Evolutionary conservation across 352 stramenopile species (phyloP).

Genomic region (Pythium biforme): DNA sequence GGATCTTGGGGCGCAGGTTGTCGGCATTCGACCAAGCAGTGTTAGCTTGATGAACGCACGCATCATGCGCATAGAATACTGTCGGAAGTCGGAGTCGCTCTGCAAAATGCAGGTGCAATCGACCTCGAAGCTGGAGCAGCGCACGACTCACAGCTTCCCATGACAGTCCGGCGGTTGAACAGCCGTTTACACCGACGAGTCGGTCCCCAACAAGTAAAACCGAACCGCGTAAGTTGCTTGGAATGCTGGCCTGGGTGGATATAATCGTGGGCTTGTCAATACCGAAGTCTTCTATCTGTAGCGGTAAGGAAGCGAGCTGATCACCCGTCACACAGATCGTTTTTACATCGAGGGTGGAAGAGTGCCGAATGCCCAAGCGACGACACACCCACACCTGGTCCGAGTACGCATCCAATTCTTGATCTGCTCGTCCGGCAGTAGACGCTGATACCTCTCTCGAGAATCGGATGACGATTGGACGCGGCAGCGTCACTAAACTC

Average conservation of each 20-base stretch:
- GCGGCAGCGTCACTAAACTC: slow-evolving; percentile 57
- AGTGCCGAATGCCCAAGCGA: neutral
- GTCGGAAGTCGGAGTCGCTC: slow-evolving; percentile 27
- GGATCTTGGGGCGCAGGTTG: slow-evolving; percentile 43
- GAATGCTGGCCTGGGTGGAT: neutral
- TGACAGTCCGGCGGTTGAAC: slow-evolving; percentile 27
- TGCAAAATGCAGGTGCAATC: slow-evolving; percentile 53
- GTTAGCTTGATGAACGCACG: slow-evolving; percentile 62
- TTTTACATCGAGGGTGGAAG: slow-evolving; percentile 3
- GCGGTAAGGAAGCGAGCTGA: slow-evolving; percentile 16
- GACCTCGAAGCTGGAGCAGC: slow-evolving; percentile 23
- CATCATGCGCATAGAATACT: slow-evolving; percentile 51
- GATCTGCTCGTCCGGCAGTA: no score
- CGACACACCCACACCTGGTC: slow-evolving; percentile 2
- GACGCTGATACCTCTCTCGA: slow-evolving; percentile 32
- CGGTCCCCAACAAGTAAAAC: slow-evolving; percentile 39
- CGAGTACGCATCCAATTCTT: neutral
- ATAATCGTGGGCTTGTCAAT: slow-evolving; percentile 14
- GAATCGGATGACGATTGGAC: slow-evolving; percentile 67
- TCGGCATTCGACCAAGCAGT: slow-evolving; percentile 61
- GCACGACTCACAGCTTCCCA: slow-evolving; percentile 16
- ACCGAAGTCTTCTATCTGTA: slow-evolving; percentile 18
- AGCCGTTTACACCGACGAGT: slow-evolving; percentile 68
- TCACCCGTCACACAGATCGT: slow-evolving; percentile 13
- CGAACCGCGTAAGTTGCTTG: neutral